Evolutionary conservation across 1,284 basidiomycete genomes (phyloP).

Genomic region (Puccinia coronata): DNA sequence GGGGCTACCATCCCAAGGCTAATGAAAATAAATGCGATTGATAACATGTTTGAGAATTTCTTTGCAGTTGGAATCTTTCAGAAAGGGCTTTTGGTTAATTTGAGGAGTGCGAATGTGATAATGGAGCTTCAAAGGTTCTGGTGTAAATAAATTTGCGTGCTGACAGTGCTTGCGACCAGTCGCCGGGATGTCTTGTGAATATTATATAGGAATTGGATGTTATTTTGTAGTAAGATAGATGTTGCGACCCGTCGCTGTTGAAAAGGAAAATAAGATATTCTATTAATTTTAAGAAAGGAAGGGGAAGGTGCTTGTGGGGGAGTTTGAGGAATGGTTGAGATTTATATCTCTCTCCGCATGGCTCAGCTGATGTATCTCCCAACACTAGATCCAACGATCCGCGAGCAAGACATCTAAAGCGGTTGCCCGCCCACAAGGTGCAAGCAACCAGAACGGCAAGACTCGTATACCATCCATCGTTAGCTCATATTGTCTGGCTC

Average conservation of each 20-base stretch:
- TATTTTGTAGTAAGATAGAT: neutral
- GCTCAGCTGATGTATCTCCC: too few relatives aligned
- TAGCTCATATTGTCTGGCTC: neutral
- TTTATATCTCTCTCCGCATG: too few relatives aligned
- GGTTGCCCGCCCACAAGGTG: neutral
- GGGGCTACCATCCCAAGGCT: neutral
- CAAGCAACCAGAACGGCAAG: neutral
- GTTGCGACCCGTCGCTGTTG: slow-evolving; percentile 19
- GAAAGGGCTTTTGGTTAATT: too few relatives aligned
- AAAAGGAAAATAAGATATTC: too few relatives aligned
- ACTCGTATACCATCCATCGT: too few relatives aligned
- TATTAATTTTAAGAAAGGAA: neutral
- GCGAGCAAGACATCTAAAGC: too few relatives aligned
- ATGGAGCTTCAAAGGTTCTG: neutral
- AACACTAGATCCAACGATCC: too few relatives aligned
- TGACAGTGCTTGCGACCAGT: neutral
- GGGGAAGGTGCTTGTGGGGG: neutral
- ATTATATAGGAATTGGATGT: too few relatives aligned
- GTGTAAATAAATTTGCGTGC: neutral
- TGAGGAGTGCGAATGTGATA: neutral
- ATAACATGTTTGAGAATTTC: neutral
- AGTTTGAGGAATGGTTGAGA: neutral
- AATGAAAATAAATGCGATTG: neutral
- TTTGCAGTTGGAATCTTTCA: neutral
- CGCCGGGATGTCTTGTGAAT: neutral